phyloP scores from a whole-genome alignment of 768 basidiomycete species.

The Serendipita sp. region DNA sequence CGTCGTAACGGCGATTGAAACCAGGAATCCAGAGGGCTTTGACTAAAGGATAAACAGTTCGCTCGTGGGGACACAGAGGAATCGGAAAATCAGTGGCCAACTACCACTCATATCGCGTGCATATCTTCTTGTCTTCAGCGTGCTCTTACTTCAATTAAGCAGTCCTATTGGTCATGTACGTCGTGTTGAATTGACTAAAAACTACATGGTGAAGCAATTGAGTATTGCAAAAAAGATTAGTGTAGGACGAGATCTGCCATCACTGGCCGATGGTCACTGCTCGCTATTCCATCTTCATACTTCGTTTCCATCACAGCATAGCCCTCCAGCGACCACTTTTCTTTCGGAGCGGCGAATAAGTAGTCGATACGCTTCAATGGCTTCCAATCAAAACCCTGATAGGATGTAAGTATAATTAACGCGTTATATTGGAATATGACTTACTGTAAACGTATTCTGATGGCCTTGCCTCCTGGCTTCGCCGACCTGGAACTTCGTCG shows the following conservation, averaged over 20 bases:
- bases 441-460: background rate
- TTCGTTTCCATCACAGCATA: constrained; percentile 3
- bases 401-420: background rate
- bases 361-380: constrained; percentile 1
- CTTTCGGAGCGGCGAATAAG: background rate
- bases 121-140: too few relatives aligned
- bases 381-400: background rate
- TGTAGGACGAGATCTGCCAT: background rate
- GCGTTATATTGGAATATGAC: background rate
- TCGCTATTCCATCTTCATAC: constrained; percentile 1
- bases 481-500: background rate
- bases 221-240: background rate
- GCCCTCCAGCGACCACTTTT: background rate
- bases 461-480: background rate
- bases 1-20: background rate
- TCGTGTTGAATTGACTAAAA: too few relatives aligned
- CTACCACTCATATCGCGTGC: too few relatives aligned
- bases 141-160: too few relatives aligned
- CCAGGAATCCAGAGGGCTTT: too few relatives aligned
- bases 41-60: too few relatives aligned
- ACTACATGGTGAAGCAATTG: too few relatives aligned
- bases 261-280: background rate
- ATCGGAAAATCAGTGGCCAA: too few relatives aligned
- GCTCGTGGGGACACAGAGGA: too few relatives aligned
- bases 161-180: too few relatives aligned